These are phyloP conservation scores for Candida neerlandica DNA, from an alignment of 1,139 yeast species.

Conservation along the genomic window DNA sequence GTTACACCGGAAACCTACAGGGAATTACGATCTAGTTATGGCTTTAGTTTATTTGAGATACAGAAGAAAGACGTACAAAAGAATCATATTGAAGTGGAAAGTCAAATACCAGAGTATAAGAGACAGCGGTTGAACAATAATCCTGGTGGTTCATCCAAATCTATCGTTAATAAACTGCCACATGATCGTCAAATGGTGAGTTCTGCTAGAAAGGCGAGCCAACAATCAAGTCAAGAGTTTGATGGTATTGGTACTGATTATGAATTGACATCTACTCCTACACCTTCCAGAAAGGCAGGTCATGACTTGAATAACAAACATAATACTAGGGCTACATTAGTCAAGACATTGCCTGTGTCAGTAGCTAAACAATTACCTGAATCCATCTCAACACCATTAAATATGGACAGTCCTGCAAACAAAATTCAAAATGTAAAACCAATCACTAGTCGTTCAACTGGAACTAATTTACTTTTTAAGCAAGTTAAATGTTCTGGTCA, in stretches of 20 bases:
- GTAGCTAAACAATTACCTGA: too few relatives aligned
- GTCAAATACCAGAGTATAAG: neutral
- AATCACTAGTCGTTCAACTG: too few relatives aligned
- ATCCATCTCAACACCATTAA: too few relatives aligned
- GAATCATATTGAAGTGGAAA: constrained; percentile 1
- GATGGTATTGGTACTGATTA: neutral
- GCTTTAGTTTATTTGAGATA: constrained; percentile 1
- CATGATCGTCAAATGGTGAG: neutral
- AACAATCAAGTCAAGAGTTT: neutral
- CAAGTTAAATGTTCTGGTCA: neutral
- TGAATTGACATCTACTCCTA: neutral
- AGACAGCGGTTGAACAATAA: neutral
- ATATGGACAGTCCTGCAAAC: too few relatives aligned
- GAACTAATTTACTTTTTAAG: too few relatives aligned
- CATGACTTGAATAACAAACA: too few relatives aligned
- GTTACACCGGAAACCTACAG: neutral
- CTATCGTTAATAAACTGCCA: neutral
- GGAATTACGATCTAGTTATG: neutral
- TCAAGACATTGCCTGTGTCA: too few relatives aligned
- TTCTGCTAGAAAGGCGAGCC: neutral
- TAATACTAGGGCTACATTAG: too few relatives aligned
- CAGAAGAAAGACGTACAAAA: neutral
- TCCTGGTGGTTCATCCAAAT: neutral
- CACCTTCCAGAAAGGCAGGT: neutral
- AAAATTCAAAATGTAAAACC: too few relatives aligned